Conservation (phyloP, 768 basidiomycete genomes). For the Suillus spraguei region DNA sequence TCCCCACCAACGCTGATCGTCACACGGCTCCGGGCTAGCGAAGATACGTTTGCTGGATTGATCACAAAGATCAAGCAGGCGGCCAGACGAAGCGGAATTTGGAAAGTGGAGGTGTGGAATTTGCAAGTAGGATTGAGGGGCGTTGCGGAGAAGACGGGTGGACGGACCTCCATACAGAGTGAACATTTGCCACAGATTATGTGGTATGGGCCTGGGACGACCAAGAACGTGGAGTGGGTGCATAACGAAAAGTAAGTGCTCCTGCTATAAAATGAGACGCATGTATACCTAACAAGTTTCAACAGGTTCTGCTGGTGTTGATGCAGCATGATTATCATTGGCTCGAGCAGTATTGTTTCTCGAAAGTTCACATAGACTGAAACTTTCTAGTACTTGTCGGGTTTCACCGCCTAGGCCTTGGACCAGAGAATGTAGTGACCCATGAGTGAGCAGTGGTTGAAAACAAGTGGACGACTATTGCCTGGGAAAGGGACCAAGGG, state of each 20-base stretch:
- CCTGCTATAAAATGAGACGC: background rate
- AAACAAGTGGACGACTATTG: background rate
- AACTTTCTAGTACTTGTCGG: background rate
- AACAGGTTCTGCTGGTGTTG: slow-evolving; percentile 4
- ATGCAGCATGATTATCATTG: background rate
- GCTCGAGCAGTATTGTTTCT: background rate
- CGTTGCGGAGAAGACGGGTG: slow-evolving; percentile 32
- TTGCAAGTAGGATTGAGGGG: slow-evolving; percentile 36
- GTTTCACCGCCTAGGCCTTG: too few relatives aligned
- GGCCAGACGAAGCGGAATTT: slow-evolving; percentile 37
- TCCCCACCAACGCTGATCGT: slow-evolving; percentile 41
- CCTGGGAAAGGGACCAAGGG: background rate
- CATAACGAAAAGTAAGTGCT: slow-evolving; percentile 49
- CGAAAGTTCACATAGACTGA: background rate
- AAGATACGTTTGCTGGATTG: slow-evolving; percentile 36
- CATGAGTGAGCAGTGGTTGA: background rate
- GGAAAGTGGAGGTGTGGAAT: slow-evolving; percentile 51
- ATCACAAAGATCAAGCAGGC: slow-evolving; percentile 37
- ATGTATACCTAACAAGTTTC: background rate
- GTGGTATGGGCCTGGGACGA: slow-evolving; percentile 49
- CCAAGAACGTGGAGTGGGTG: slow-evolving; percentile 42
- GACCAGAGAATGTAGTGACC: too few relatives aligned
- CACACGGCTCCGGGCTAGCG: slow-evolving; percentile 40
- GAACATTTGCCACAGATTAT: slow-evolving; percentile 48
- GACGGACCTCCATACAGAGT: slow-evolving; percentile 33